Evolutionary conservation across 2,329 filamentous ascomycete genomes (phyloP), one percentile per base, ranked within the genome.

Genomic region (Neonectria hederae): DNA sequence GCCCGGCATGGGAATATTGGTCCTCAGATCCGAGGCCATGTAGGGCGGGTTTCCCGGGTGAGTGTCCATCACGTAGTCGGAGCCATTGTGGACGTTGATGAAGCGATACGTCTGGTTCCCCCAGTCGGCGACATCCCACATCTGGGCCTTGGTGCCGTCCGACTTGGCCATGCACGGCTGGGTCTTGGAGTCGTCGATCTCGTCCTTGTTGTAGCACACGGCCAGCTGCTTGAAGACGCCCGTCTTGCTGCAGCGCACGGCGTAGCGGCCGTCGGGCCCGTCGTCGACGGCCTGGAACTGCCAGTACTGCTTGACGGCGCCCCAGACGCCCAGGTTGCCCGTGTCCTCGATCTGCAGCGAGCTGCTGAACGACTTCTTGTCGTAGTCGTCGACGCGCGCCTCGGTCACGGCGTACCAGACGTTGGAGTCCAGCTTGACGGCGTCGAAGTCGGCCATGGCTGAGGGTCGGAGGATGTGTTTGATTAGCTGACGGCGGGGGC

Each of bases 321-420:
- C 28, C 57, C 66, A 69, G 4, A 78, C 73, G 46, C 66, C 63
- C 38, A 77, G 62, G 13, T 67, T 69, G 17, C 63, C 57, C 35
- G 35, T 38, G 3, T 68, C 62, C 0, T 60, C 43, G 2, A 71
- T 48, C 32, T 76, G 71, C 9, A 76, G 57, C 59, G 67, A 66
- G 3, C 53, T 32, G 6, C 45, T 28, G n/a, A 80, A 74, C 24
- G 60, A 35, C 0, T 64, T 45, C 13, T 63, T 66, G 11, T 65
- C 59, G 24, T 73, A 70, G 14, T 68, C 65, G 61, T 78, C 76
- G n/a, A 79, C 76, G n/a, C 77, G 75, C 13, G 61, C 68, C 58
- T 80, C 78, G 4, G 72, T 75, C n/a, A 80, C 42, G 45, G 77
- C 71, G 62, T 76, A 79, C 78, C 78, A 80, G 19, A 65, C 74